Evolutionary conservation across 495 filamentous ascomycete species (phyloP), one percentile per base, ranked within the genome.

Genomic region (Terfezia boudieri): DNA sequence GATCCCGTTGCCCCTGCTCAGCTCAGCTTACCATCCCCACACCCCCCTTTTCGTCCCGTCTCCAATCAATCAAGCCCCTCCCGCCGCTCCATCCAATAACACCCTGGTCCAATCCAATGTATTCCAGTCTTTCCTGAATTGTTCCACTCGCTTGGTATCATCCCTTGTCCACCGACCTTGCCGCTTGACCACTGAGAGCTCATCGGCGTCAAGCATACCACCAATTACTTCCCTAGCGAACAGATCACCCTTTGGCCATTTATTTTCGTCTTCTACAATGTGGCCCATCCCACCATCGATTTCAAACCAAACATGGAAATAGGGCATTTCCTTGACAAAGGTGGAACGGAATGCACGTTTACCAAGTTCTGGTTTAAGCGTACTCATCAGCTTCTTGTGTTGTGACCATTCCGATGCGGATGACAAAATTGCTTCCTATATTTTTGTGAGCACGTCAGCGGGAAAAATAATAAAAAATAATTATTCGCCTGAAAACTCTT

Each of bases 291-390:
- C 90, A 5, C 92, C 92, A 64, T 96, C 86, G 8, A 98, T 67
- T 56, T 79, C 76, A 64, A 96, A 95, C 87, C 87, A 98, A 14
- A 86, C 88, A 59, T 98, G 90, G 67, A 98, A 96, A 65, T 98
- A 98, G 23, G 90, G 90, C 87, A 94, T 93, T 70, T 98, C 90
- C 71, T 93, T 95, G 23, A 81, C 85, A 36, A 98, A 68, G 2
- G 76, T 80, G 50, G 79, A 73, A 3, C 90, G 76, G 68, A 98
- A 96, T 49, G 90, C 87, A 55, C 71, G 64, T 65, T 84, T 82
- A 0, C 92, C 92, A 37, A 84, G 61, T 1, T 85, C 80, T 52
- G 78, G 73, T 56, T 72, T 76, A 11, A 83, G 77, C 0, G 90
- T 96, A 64, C 95, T 87, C 52, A 96, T 92, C 57, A 96, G 69